Evolutionary conservation across 73 alveolate genomes (phyloP).

Genomic region (Symbiodinium natans): DNA sequence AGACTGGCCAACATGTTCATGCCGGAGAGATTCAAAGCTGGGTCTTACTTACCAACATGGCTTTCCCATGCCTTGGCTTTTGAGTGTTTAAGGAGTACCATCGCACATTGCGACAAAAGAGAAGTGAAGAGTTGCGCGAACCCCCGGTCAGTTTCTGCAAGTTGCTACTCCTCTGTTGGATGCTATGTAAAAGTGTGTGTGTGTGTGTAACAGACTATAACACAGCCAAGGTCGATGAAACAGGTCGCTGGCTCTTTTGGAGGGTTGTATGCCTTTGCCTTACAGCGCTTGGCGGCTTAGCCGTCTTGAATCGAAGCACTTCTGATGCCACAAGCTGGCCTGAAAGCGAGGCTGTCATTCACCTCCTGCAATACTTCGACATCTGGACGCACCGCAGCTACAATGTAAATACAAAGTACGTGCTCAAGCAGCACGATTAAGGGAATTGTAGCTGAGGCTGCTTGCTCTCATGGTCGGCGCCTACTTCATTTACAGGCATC

Average conservation of each 20-base stretch:
- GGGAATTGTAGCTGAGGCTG: background rate
- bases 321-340: background rate
- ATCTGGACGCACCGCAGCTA: conserved; percentile 56
- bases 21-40: background rate
- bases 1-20: background rate
- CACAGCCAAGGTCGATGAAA: conserved; percentile 61
- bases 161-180: background rate
- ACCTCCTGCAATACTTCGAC: conserved; percentile 76
- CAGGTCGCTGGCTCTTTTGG: conserved; percentile 93
- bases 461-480: conserved; percentile 77
- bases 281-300: too few relatives aligned
- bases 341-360: conserved; percentile 49
- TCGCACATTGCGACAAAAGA: conserved; percentile 86
- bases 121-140: conserved; percentile 72
- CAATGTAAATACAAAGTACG: background rate
- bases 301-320: too few relatives aligned
- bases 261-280: conserved; percentile 47
- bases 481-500: conserved; percentile 68
- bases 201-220: background rate
- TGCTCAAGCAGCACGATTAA: background rate
- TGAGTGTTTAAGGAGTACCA: conserved; percentile 30
- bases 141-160: background rate
- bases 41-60: background rate
- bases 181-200: background rate
- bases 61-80: too few relatives aligned